A percentile compares a stretch with the other conserved stretches of the same genome.
Conservation (phyloP, 441 rosid species). For the Aleurites moluccanus region DNA sequence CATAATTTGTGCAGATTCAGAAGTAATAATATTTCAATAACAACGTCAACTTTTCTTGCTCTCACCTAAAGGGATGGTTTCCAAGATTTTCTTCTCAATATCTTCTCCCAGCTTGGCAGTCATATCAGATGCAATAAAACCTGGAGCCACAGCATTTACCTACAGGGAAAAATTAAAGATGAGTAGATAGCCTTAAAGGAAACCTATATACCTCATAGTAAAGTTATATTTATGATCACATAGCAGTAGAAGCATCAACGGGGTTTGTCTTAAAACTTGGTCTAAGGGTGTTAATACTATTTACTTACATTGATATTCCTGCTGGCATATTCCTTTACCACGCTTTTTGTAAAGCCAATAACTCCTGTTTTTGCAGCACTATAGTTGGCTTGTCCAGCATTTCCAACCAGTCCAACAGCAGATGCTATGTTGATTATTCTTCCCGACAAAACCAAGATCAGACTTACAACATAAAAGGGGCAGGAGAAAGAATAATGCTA, state of each 20-base stretch:
- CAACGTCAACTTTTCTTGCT: background rate
- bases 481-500: too few species aligned
- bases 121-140: slow-evolving; percentile 96
- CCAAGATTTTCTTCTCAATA: slow-evolving; percentile 77
- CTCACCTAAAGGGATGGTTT: slow-evolving; percentile 79
- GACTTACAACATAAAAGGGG: too few species aligned
- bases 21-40: background rate
- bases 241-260: slow-evolving; percentile 1
- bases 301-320: slow-evolving; percentile 67
- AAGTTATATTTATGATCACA: too few species aligned
- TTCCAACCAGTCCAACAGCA: slow-evolving; percentile 88
- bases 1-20: background rate
- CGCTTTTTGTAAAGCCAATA: slow-evolving; percentile 79
- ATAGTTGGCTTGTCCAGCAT: slow-evolving; percentile 93
- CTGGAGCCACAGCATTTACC: slow-evolving; percentile 92
- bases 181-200: too few species aligned
- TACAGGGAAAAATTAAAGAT: slow-evolving; percentile 23
- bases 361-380: slow-evolving; percentile 97
- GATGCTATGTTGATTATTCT: slow-evolving; percentile 79
- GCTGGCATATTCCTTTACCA: slow-evolving; percentile 81
- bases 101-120: slow-evolving; percentile 87
- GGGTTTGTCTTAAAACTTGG: too few species aligned
- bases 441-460: slow-evolving; percentile 49
- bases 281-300: too few species aligned
- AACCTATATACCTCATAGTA: background rate